Evolutionary conservation across 208 protist genomes (phyloP).

Genomic region (Wallacemonas sp.): DNA sequence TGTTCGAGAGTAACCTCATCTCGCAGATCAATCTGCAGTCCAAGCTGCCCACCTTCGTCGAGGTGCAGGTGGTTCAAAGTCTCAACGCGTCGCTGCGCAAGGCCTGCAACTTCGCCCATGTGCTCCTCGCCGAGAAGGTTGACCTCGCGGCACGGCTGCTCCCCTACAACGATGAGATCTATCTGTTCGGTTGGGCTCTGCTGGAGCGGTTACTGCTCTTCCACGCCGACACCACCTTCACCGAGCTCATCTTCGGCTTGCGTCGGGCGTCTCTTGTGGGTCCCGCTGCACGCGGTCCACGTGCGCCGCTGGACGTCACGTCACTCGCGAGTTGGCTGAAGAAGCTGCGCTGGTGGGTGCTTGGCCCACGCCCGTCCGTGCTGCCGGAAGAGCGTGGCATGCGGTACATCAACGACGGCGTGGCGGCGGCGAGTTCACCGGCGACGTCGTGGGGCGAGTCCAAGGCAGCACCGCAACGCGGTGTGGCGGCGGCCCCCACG

Average conservation of each 20-base stretch:
- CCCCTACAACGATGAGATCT: slow-evolving; percentile 74
- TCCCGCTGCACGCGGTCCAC: slow-evolving; percentile 1
- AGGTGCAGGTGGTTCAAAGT: slow-evolving; percentile 59
- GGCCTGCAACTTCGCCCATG: slow-evolving; percentile 65
- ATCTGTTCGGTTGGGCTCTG: slow-evolving; percentile 35
- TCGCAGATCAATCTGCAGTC: slow-evolving; percentile 73
- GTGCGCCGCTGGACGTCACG: not conserved
- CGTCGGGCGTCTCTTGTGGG: slow-evolving; percentile 28
- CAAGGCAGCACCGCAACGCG: not conserved
- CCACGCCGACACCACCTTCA: slow-evolving; percentile 67
- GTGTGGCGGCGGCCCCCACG: not conserved
- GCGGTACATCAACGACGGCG: slow-evolving; percentile 24
- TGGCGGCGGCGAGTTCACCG: not conserved
- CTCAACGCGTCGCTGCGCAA: slow-evolving; percentile 54
- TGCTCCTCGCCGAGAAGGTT: slow-evolving; percentile 55
- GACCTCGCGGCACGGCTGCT: slow-evolving; percentile 31
- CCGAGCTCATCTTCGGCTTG: slow-evolving; percentile 79
- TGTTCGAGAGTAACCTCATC: slow-evolving; percentile 81
- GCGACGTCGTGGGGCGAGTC: not conserved
- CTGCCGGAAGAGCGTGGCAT: slow-evolving; percentile 58
- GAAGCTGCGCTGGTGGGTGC: slow-evolving; percentile 42
- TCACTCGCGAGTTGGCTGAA: slow-evolving; percentile 16
- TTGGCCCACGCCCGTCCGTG: slow-evolving; percentile 48
- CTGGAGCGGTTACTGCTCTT: slow-evolving; percentile 64
- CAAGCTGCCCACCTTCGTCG: slow-evolving; percentile 74